Base-by-base conservation (phyloP, 2,329 filamentous ascomycete species). In the Pestalotiopsis sp. region DNA sequence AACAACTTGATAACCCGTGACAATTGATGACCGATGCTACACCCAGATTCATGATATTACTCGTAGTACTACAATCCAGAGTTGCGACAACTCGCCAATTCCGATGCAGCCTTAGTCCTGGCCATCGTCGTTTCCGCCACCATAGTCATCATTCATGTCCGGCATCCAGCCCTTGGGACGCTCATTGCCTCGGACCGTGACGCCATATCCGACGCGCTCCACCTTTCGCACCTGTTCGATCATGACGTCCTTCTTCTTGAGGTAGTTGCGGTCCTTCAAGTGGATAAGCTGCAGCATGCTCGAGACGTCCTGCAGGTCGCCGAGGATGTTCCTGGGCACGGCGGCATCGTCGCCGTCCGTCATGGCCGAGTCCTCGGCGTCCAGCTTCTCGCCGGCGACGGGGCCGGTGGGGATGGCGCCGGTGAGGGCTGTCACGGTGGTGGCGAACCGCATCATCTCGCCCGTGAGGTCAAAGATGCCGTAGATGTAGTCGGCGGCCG, bases 361-460 rank as follows among this genome's bases (percentile, higher is more conserved):
- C 58, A 98, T 92, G 5, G 90, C 90, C 52, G 89, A 81, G 14
- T 83, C 74, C 11, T 62, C 59, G 27, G 27, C 14, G 39, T 45
- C 38, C 41, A 11, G 6, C 38, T 45, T 52, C 9, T 52, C 61
- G 71, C 79, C 72, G 72, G 65, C 66, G 72, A 70, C 73, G 7
- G 45, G 45, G 83, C 85, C 71, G 85, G 79, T 73, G 79, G 73
- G 69, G 25, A 87, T 78, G 57, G 82, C 82, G 14, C 92, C 92
- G 7, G 85, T 91, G 4, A 94, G 92, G 1, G 94, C 94, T 78
- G 97, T 92, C 31, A 91, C 90, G 5, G 95, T 95, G 65, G 97
- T 96, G 0, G 94, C 94, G 81, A 98, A 98, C 38, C 95, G 89
- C 96, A 99, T 99, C 84, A 98, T 86, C 83, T 99, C 96, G 52